phyloP scores from a whole-genome alignment of 2,329 filamentous ascomycete species.

The Alternaria brassicicola region DNA sequence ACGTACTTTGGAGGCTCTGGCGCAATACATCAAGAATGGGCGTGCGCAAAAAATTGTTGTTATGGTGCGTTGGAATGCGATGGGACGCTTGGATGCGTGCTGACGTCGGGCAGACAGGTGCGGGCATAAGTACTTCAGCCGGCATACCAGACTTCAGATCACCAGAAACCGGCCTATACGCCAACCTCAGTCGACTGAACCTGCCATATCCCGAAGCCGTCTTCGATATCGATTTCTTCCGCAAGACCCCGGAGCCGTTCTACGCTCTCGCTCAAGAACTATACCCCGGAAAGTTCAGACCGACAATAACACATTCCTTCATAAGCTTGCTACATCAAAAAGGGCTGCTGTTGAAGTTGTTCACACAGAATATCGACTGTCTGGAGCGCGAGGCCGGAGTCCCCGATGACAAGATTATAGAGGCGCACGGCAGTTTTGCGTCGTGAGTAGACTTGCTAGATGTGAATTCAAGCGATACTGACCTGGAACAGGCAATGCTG shows the following conservation, averaged over 20 bases:
- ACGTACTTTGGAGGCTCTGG: slow-evolving; percentile 74
- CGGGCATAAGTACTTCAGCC: slow-evolving; percentile 79
- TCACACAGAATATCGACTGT: slow-evolving; percentile 98
- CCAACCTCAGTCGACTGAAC: slow-evolving; percentile 84
- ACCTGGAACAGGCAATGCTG: slow-evolving; percentile 70
- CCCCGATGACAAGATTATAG: slow-evolving; percentile 78
- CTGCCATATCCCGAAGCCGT: slow-evolving; percentile 90
- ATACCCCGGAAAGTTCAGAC: slow-evolving; percentile 86
- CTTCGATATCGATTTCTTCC: slow-evolving; percentile 92
- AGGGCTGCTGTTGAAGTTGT: slow-evolving; percentile 79
- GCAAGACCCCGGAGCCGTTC: slow-evolving; percentile 82
- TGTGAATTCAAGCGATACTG: not conserved
- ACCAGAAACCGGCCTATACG: slow-evolving; percentile 90
- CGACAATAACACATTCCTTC: slow-evolving; percentile 90
- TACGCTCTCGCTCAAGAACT: slow-evolving; percentile 91
- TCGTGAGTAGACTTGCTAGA: slow-evolving; percentile 15
- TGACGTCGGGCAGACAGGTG: slow-evolving; percentile 66
- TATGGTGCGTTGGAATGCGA: slow-evolving; percentile 60
- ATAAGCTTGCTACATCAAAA: slow-evolving; percentile 81
- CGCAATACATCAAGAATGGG: slow-evolving; percentile 77
- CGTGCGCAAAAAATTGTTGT: slow-evolving; percentile 76
- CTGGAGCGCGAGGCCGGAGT: slow-evolving; percentile 88
- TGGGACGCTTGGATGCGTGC: not conserved
- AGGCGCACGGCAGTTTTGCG: slow-evolving; percentile 95
- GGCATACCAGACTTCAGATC: slow-evolving; percentile 92